Evolutionary conservation across 495 filamentous ascomycete species (phyloP), one percentile per base, ranked within the genome.

Genomic region (Hypomontagnella monticulosa): DNA sequence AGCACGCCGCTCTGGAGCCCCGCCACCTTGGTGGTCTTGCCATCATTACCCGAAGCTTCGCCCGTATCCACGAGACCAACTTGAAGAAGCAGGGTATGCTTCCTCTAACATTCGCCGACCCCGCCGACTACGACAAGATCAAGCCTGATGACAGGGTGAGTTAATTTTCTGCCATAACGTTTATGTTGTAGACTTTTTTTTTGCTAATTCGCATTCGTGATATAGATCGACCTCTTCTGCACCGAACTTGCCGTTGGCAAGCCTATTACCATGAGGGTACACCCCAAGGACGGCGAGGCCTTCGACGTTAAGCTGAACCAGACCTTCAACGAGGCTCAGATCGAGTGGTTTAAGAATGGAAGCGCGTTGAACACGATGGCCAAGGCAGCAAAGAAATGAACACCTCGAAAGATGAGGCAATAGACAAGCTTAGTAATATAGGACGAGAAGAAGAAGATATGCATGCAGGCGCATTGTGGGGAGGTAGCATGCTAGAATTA

Each of bases 1-100:
- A 99, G 85, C 95, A 99, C 79, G 95, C 95, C 59, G 95, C 95
- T 73, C 87, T 99, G 38, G 96, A 99, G 85, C 95, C 95, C 74
- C 89, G 95, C 73, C 95, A 98, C 83, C 91, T 99, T 56, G 95
- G 95, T 66, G 95, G 93, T 78, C 86, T 97, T 67, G 95, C 96
- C 71, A 96, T 99, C 86, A 96, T 99, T 80, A 93, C 91, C 77
- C 88, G 91, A 75, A 90, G 86, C 71, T 99, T 99, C 77, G 95
- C 95, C 73, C 96, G 95, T 90, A 99, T 99, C 76, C 95, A 99
- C 86, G 95, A 99, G 85, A 99, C 95, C 83, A 99, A 99, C 87
- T 81, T 99, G 83, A 99, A 99, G 92, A 99, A 99, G 89, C 95
- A 99, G 87, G 95, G 95, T 83, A 95, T 99, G 93, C 91, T 99